These are phyloP conservation scores for Penicillium sp. DNA, from an alignment of 2,329 filamentous ascomycete genomes.

Conservation along the genomic window DNA sequence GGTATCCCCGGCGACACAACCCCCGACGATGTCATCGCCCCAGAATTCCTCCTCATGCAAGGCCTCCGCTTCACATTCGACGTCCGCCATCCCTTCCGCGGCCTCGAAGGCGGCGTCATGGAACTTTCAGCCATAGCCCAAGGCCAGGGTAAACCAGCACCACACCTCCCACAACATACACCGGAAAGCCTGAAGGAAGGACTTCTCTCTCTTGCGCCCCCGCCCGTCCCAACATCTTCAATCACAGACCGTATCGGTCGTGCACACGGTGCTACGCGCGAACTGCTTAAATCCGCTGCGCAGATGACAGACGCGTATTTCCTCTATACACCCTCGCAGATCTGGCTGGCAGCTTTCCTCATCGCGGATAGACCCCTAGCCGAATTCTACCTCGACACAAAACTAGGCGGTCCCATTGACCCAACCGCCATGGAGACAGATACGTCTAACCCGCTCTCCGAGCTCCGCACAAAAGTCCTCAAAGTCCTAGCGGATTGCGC, in stretches of 20 bases:
- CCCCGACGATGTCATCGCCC: conserved; percentile 81
- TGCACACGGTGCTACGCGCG: conserved; percentile 75
- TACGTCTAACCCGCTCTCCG: conserved; percentile 33
- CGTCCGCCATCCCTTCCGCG: conserved; percentile 86
- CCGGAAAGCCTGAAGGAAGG: conserved; percentile 39
- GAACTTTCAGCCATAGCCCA: conserved; percentile 74
- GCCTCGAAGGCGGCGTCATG: conserved; percentile 83
- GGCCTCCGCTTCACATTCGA: conserved; percentile 93
- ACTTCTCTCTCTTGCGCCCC: conserved; percentile 40
- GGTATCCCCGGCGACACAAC: conserved; percentile 74
- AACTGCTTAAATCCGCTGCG: conserved; percentile 77
- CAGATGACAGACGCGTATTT: conserved; percentile 96
- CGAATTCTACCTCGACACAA: conserved; percentile 53
- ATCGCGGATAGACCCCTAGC: conserved; percentile 68
- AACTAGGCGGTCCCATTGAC: conserved; percentile 41
- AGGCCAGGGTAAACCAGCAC: conserved; percentile 57
- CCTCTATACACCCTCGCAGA: conserved; percentile 91
- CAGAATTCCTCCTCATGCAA: conserved; percentile 91
- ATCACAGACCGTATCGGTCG: conserved; percentile 57
- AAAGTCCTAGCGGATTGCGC: conserved; percentile 48
- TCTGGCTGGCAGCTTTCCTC: conserved; percentile 81
- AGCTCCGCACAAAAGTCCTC: conserved; percentile 47
- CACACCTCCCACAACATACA: conserved; percentile 40
- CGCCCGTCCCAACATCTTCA: conserved; percentile 36
- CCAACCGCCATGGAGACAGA: conserved; percentile 18